Evolutionary conservation across 345 rosid genomes (phyloP).

Genomic region (Cardiospermum halicacabum): DNA sequence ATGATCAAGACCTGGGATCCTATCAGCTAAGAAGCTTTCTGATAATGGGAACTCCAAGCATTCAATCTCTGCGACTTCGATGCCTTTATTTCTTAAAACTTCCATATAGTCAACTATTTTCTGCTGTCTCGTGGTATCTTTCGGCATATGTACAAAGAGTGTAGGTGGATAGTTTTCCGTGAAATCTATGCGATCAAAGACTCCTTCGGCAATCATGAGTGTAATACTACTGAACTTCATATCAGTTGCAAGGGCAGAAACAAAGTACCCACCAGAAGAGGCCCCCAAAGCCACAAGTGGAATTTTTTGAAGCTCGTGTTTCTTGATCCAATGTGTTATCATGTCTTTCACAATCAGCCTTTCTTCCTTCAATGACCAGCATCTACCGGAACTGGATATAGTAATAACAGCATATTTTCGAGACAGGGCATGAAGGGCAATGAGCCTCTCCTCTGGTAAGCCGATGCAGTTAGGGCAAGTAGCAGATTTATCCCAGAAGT

Average conservation of each 20-base stretch:
- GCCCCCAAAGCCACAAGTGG: constrained; percentile 93
- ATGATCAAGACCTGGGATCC: constrained; percentile 54
- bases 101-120: constrained; percentile 54
- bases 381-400: constrained; percentile 59
- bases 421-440: constrained; percentile 60
- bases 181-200: constrained; percentile 56
- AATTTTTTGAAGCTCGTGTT: constrained; percentile 51
- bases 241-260: constrained; percentile 59
- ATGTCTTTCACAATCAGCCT: constrained; percentile 40
- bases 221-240: constrained; percentile 63
- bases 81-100: constrained; percentile 49
- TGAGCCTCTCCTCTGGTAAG: constrained; percentile 74
- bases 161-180: constrained; percentile 65
- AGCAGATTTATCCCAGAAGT: constrained; percentile 83
- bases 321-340: constrained; percentile 54
- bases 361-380: constrained; percentile 76
- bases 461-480: constrained; percentile 61
- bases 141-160: constrained; percentile 92
- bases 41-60: constrained; percentile 65
- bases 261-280: constrained; percentile 90
- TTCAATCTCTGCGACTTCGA: constrained; percentile 75
- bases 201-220: constrained; percentile 86
- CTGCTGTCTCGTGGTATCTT: constrained; percentile 55
- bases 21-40: constrained; percentile 44
- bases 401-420: constrained; percentile 58